Percentiles rank a stretch among this genome's conserved stretches.
Conservation (phyloP, 2,329 filamentous ascomycete genomes). For the Westerdykella sp. region DNA sequence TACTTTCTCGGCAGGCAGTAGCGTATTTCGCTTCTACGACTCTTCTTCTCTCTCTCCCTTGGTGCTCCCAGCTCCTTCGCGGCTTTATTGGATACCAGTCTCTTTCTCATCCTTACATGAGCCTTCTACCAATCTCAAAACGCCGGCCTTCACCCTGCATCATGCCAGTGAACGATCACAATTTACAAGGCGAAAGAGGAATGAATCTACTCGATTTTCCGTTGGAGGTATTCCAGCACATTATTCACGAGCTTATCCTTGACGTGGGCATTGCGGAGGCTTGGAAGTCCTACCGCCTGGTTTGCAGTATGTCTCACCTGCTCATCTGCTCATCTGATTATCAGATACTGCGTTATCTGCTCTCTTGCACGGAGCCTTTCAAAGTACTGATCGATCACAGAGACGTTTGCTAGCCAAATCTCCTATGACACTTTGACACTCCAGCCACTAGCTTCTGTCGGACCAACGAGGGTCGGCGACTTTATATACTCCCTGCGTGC, state of each 20-base stretch:
- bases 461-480: neutral
- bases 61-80: too few relatives aligned
- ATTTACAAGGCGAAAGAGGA: neutral
- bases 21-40: too few relatives aligned
- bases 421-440: constrained; percentile 1
- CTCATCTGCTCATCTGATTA: too few relatives aligned
- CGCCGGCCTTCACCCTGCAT: too few relatives aligned
- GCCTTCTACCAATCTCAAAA: too few relatives aligned
- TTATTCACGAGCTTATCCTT: constrained; percentile 4
- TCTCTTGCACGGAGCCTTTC: neutral
- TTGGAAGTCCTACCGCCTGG: constrained; percentile 2
- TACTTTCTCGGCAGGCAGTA: too few relatives aligned
- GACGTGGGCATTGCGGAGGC: constrained; percentile 2
- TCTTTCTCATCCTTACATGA: neutral
- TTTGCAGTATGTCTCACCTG: constrained; percentile 4
- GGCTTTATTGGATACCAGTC: too few relatives aligned
- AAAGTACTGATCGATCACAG: neutral
- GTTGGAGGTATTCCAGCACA: constrained; percentile 4
- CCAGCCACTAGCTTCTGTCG: neutral
- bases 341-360: too few relatives aligned
- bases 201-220: constrained; percentile 5
- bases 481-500: neutral
- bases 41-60: too few relatives aligned
- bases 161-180: too few relatives aligned
- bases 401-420: constrained; percentile 4